Evolutionary conservation across 371 early-diverging fungal genomes (phyloP).

Genomic region (Syncephalastrum contaminatum): DNA sequence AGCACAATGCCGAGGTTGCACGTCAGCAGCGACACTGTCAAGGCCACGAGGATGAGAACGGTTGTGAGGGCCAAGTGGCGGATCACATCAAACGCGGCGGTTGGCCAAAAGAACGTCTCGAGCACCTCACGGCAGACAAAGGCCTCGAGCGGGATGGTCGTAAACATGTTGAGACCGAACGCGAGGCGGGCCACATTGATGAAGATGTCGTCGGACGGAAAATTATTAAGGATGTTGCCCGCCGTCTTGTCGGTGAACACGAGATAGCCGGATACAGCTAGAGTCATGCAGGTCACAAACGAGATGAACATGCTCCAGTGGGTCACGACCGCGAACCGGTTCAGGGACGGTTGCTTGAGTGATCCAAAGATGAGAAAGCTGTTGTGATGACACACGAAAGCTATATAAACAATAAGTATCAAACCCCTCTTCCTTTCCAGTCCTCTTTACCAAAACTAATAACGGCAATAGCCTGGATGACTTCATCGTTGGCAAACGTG

Average conservation of each 20-base stretch:
- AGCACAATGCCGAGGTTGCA: constrained; percentile 75
- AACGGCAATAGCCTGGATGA: constrained; percentile 78
- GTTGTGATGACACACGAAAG: constrained; percentile 87
- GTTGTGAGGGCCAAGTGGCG: constrained; percentile 69
- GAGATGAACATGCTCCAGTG: constrained; percentile 72
- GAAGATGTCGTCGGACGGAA: constrained; percentile 65
- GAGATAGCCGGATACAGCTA: constrained; percentile 67
- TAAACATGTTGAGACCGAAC: constrained; percentile 84
- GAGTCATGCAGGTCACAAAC: constrained; percentile 60
- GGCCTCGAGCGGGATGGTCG: constrained; percentile 74
- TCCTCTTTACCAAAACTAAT: constrained; percentile 78
- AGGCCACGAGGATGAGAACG: constrained; percentile 47
- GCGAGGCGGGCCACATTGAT: constrained; percentile 80
- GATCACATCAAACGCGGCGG: constrained; percentile 41
- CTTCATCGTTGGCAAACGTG: constrained; percentile 53
- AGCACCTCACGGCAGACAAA: constrained; percentile 81
- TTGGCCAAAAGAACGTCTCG: constrained; percentile 59
- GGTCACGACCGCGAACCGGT: constrained; percentile 72
- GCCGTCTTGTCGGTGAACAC: constrained; percentile 74
- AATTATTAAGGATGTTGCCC: constrained; percentile 81
- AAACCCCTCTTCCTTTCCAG: background rate
- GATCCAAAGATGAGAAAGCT: constrained; percentile 79
- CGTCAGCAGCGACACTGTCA: constrained; percentile 63
- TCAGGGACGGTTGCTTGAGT: constrained; percentile 67
- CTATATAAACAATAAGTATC: constrained; percentile 36